Evolutionary conservation across 257 asterid genomes (phyloP), one percentile per base, ranked within the genome.

Genomic region (Anisodus tanguticus): DNA sequence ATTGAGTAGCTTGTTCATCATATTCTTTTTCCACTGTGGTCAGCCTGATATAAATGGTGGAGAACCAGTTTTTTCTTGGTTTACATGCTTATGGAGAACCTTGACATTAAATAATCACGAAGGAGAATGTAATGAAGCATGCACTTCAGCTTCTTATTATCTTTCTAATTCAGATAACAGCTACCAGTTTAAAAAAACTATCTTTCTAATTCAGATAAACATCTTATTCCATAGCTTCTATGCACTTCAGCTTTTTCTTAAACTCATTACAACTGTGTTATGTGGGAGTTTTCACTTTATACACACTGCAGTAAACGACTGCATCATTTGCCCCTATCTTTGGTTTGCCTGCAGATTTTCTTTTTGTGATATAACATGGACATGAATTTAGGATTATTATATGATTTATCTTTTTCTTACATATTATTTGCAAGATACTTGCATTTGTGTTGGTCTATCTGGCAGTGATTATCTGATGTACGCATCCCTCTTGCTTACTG

Each of bases 31-130:
- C n/a, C 41, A 51, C 45, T 49, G 22, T 74, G 63, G 22, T 74
- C 59, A 74, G 41, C 43, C 62, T 74, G 81, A 53, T 49, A 74
- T 22, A 49, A 74, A 51, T 74, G 45, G 45, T 11, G 43, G 80
- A 74, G 45, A 51, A 74, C 62, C 81, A 74, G 81, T 45, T 51
- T 74, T 74, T 12, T 51, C 45, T 74, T 51, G 12, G 43, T 49
- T 74, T 19, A 74, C 80, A 49, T 74, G 81, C 62, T 74, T 49
- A 53, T 74, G 43, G 80, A 74, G 60, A 74, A 74, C 80, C 80
- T 74, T 49, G 62, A 49, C 41, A 19, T 22, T 51, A 74, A 74
- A 51, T 31, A 49, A 31, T 2, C 43, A 51, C 45, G 9, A 49
- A 8, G 45, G 81, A 51, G 19, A 51, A 26, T 57, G 49, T 53